Conservation (phyloP, 257 asterid species). For the Fraxinus pennsylvanica region DNA sequence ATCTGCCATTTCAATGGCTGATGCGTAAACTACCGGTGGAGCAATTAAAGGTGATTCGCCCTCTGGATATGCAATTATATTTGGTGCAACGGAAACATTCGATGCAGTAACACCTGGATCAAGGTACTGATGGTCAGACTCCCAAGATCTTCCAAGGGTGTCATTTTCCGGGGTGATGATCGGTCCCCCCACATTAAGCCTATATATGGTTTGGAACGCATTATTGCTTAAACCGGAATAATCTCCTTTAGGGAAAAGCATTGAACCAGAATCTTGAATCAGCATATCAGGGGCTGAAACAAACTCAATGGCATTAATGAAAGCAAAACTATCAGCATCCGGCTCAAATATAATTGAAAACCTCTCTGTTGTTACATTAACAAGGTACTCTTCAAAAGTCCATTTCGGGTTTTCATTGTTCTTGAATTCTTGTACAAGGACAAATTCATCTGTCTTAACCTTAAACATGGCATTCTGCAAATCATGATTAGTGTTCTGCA, state of each 20-base stretch:
- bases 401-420: slow-evolving; percentile 9
- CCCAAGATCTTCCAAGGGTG: slow-evolving; percentile 58
- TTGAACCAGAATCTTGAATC: slow-evolving; percentile 34
- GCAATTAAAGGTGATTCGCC: slow-evolving; percentile 83
- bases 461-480: slow-evolving; percentile 42
- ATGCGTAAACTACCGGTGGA: slow-evolving; percentile 75
- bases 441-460: slow-evolving; percentile 39
- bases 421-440: slow-evolving; percentile 36
- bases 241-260: slow-evolving; percentile 46
- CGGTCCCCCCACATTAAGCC: slow-evolving; percentile 61
- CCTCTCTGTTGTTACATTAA: slow-evolving; percentile 45
- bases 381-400: slow-evolving; percentile 39
- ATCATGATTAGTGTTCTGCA: slow-evolving; percentile 37
- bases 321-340: slow-evolving; percentile 44
- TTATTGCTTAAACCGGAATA: slow-evolving; percentile 28
- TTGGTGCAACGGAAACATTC: slow-evolving; percentile 46
- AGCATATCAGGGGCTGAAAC: slow-evolving; percentile 49
- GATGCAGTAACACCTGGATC: slow-evolving; percentile 49
- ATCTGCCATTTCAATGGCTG: slow-evolving; percentile 75
- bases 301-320: slow-evolving; percentile 51
- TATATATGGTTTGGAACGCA: slow-evolving; percentile 46
- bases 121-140: slow-evolving; percentile 52
- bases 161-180: slow-evolving; percentile 45
- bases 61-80: slow-evolving; percentile 57
- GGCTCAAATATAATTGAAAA: slow-evolving; percentile 42